These are phyloP conservation scores for Castanea mollissima DNA, from an alignment of 306 rosid species.

Conservation along the genomic window DNA sequence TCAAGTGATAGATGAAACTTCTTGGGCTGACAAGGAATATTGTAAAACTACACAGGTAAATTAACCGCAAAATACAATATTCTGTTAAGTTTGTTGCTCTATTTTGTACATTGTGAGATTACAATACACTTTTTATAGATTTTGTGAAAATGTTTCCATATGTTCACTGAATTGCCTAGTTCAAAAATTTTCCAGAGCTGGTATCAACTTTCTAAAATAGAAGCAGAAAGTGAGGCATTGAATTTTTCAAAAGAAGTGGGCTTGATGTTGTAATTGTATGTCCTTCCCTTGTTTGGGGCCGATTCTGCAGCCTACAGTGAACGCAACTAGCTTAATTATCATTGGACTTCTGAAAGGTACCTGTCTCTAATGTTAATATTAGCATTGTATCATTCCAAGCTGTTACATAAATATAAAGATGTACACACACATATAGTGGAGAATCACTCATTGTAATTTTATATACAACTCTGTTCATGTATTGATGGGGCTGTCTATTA, in stretches of 20 bases:
- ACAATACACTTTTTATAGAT: background rate
- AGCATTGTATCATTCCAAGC: background rate
- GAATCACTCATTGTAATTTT: background rate
- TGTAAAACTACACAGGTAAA: conserved; percentile 38
- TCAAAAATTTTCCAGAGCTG: conserved; percentile 53
- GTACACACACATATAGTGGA: background rate
- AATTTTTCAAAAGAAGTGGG: conserved; percentile 52
- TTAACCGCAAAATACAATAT: background rate
- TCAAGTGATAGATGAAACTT: conserved; percentile 40
- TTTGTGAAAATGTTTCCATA: background rate
- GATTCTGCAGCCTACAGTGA: conserved; percentile 52
- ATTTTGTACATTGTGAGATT: background rate
- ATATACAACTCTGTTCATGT: background rate
- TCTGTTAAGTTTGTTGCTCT: background rate
- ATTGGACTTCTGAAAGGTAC: conserved; percentile 52
- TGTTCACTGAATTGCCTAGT: background rate
- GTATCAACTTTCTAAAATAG: conserved; percentile 72
- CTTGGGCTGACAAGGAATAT: conserved; percentile 49
- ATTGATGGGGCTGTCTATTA: background rate
- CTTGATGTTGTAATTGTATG: conserved; percentile 51
- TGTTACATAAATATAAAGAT: background rate
- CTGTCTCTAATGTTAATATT: background rate
- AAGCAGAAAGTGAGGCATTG: conserved; percentile 63
- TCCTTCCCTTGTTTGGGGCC: conserved; percentile 60
- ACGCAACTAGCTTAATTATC: conserved; percentile 59